Evolutionary conservation across 805 yeast genomes (phyloP).

Genomic region (Yarrowia deformans): DNA sequence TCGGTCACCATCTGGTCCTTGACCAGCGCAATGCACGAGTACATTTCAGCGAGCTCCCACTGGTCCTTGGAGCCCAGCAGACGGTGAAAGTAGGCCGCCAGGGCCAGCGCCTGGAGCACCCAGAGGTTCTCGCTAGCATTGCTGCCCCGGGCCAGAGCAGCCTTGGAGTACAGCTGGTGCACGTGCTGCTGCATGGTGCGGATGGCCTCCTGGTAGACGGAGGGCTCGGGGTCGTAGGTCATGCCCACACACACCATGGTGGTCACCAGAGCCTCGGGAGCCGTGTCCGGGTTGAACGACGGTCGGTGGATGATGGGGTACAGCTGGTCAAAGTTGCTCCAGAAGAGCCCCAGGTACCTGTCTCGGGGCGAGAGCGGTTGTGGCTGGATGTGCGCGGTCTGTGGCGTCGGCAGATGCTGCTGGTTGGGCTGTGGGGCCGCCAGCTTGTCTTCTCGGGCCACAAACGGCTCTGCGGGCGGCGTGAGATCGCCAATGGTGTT

Average conservation of each 20-base stretch:
- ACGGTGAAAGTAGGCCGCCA: constrained; percentile 47
- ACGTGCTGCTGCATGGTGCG: constrained; percentile 42
- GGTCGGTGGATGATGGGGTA: constrained; percentile 55
- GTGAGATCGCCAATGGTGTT: constrained; percentile 32
- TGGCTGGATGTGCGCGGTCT: not conserved
- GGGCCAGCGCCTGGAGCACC: constrained; percentile 48
- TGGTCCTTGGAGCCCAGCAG: constrained; percentile 48
- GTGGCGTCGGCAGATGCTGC: not conserved
- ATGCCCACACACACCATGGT: constrained; percentile 49
- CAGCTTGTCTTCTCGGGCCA: constrained; percentile 15
- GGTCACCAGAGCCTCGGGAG: constrained; percentile 45
- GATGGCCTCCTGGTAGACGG: constrained; percentile 46
- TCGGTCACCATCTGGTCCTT: constrained; percentile 33
- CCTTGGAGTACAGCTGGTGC: constrained; percentile 22
- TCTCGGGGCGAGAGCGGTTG: constrained; percentile 2
- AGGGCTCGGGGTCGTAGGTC: constrained; percentile 46
- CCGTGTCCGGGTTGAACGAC: constrained; percentile 47
- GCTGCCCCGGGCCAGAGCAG: not conserved
- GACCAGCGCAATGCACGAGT: constrained; percentile 38
- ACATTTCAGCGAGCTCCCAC: constrained; percentile 47
- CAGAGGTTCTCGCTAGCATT: constrained; percentile 45
- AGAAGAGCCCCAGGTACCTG: constrained; percentile 49
- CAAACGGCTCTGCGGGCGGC: constrained; percentile 35
- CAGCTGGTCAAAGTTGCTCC: constrained; percentile 52
- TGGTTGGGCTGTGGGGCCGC: not conserved